These are phyloP conservation scores for Cutaneotrichosporon cutaneum DNA, from an alignment of 1,284 basidiomycete genomes.

Conservation along the genomic window DNA sequence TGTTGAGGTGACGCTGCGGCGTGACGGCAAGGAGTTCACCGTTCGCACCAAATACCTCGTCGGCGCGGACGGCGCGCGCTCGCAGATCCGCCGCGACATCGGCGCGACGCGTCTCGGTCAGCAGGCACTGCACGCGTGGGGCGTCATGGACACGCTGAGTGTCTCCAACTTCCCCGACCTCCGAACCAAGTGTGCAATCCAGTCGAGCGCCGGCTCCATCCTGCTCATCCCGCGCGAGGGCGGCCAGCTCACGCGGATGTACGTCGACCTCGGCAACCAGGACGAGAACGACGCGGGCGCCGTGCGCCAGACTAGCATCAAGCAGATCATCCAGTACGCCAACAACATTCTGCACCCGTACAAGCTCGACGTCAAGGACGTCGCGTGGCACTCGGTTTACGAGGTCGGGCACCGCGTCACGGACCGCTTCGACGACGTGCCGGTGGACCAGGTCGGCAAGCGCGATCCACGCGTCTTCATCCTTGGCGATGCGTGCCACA, in stretches of 20 bases:
- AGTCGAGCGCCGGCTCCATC: constrained; percentile 36
- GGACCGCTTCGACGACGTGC: constrained; percentile 23
- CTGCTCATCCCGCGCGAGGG: constrained; percentile 42
- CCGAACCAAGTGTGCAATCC: constrained; percentile 40
- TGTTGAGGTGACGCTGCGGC: constrained; percentile 28
- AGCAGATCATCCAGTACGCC: constrained; percentile 63
- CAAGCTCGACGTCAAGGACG: constrained; percentile 56
- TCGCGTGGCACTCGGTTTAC: constrained; percentile 46
- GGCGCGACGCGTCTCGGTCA: constrained; percentile 42
- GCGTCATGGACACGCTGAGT: constrained; percentile 38
- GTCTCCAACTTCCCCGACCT: constrained; percentile 26
- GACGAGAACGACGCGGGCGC: constrained; percentile 18
- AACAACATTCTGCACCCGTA: constrained; percentile 68
- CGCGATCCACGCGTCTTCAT: constrained; percentile 31
- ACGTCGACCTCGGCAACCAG: constrained; percentile 23
- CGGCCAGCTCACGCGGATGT: constrained; percentile 31
- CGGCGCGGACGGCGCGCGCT: constrained; percentile 32
- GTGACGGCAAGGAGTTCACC: constrained; percentile 14
- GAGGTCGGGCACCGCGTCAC: constrained; percentile 56
- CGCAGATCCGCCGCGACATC: constrained; percentile 27
- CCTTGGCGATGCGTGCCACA: constrained; percentile 43
- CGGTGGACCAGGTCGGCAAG: constrained; percentile 10
- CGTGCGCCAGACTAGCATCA: constrained; percentile 52
- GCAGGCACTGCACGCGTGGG: constrained; percentile 45
- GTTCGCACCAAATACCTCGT: constrained; percentile 31